phyloP scores from a whole-genome alignment of 78 protist species.

The Dictyostelium citrinum region DNA sequence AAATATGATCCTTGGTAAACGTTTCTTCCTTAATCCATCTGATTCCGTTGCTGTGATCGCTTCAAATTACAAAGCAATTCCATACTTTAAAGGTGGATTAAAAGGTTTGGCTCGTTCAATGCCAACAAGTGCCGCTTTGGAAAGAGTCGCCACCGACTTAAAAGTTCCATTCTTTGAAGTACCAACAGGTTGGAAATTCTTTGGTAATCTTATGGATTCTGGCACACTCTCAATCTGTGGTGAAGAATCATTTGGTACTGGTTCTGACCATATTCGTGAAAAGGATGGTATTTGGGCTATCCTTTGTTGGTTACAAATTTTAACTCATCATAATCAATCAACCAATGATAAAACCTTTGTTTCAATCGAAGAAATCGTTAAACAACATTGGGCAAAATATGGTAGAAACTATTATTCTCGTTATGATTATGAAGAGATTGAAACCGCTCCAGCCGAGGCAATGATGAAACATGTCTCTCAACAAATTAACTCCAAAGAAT shows the following conservation, averaged over 20 bases:
- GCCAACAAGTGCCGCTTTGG: constrained; percentile 96
- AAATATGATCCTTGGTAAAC: constrained; percentile 95
- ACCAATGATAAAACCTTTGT: constrained; percentile 42
- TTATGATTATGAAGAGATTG: constrained; percentile 94
- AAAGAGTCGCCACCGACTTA: constrained; percentile 79
- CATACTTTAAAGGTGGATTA: constrained; percentile 87
- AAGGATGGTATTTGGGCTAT: constrained; percentile 99
- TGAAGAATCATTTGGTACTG: constrained; percentile 98
- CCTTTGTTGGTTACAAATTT: constrained; percentile 90
- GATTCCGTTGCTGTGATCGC: constrained; percentile 98
- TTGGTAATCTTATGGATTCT: constrained; percentile 97
- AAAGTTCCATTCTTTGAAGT: constrained; percentile 82
- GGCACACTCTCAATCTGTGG: constrained; percentile 90
- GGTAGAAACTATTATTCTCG: constrained; percentile 95
- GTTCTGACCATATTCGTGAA: constrained; percentile 96
- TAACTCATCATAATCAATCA: constrained; percentile 65
- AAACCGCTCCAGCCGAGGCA: constrained; percentile 70
- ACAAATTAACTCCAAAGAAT: not conserved
- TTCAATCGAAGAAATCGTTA: constrained; percentile 82
- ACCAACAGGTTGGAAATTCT: constrained; percentile 99
- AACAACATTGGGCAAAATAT: constrained; percentile 89
- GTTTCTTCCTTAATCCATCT: constrained; percentile 96
- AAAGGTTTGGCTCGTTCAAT: constrained; percentile 95
- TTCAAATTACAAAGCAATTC: constrained; percentile 86
- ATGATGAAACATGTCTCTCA: constrained; percentile 69